Base-by-base conservation (phyloP, 306 rosid genomes). In the Cucurbita argyrosperma region DNA sequence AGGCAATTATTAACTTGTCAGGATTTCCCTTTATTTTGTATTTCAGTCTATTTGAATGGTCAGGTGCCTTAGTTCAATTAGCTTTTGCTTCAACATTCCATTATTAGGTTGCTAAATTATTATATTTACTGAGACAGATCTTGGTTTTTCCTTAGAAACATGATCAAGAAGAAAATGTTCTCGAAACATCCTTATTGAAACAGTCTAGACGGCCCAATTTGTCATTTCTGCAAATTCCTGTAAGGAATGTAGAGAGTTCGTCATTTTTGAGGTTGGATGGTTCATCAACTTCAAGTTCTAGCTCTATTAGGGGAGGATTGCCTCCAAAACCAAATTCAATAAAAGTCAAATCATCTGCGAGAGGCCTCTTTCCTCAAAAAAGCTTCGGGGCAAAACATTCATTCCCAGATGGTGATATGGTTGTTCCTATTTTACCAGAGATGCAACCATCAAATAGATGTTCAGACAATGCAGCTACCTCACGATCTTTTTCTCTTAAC, bases 311-410 rank as follows among this genome's bases (percentile, higher is more conserved):
- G 80, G 86, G 79, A 49, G 90, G 92, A 64, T 79, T 90, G 4
- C 95, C 96, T 15, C 95, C 95, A 38, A 85, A 87, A 80, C 88
- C 89, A 59, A 85, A 74, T 77, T 90, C 89, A 19, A 83, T 87
- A 10, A 88, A 79, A 83, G 72, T 79, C 71, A 91, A 75, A 75
- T 80, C 95, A 39, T 81, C 90, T 18, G 77, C 79, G 76, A 87
- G 81, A 77, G 79, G 49, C 76, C 77, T 86, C 54, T 76, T 89
- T 75, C 80, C 97, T 75, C 89, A 86, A 38, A 89, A 83, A 72
- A 89, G 92, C 74, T 62, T 89, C 7, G 77, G 82, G 79, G 82
- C 65, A 53, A 87, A 86, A 77, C 71, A 77, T 72, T 53, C 72
- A 59, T 66, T 87, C 18, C 87, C 67, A 39, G 91, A 84, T 65